These are phyloP conservation scores for Hygrocybe coccinea DNA, from an alignment of 768 basidiomycete species.

Conservation along the genomic window DNA sequence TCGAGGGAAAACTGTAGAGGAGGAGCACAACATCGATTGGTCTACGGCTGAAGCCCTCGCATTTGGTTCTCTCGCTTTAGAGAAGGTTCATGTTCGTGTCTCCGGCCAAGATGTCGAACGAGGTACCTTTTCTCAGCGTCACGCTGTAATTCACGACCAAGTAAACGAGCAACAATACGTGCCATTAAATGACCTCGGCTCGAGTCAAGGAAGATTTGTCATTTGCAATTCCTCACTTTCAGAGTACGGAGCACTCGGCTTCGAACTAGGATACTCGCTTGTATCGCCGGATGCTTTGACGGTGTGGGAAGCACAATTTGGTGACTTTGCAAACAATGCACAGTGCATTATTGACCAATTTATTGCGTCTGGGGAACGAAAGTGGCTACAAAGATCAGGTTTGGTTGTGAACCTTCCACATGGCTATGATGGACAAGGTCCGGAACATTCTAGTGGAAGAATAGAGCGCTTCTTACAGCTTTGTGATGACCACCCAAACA, in stretches of 20 bases:
- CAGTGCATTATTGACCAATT: slow-evolving; percentile 99
- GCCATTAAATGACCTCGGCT: slow-evolving; percentile 83
- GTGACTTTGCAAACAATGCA: slow-evolving; percentile 96
- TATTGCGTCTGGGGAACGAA: slow-evolving; percentile 93
- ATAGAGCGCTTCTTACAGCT: slow-evolving; percentile 96
- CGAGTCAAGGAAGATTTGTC: slow-evolving; percentile 87
- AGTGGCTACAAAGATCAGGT: slow-evolving; percentile 94
- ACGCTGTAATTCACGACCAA: slow-evolving; percentile 96
- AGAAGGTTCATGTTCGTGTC: slow-evolving; percentile 90
- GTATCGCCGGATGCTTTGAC: slow-evolving; percentile 90
- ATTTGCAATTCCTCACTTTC: slow-evolving; percentile 96
- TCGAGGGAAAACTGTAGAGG: slow-evolving; percentile 87
- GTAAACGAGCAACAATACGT: slow-evolving; percentile 84
- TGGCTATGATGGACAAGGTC: slow-evolving; percentile 97
- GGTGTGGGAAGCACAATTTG: slow-evolving; percentile 99
- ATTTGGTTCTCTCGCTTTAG: slow-evolving; percentile 87
- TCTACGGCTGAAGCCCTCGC: slow-evolving; percentile 97
- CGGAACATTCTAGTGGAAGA: slow-evolving; percentile 94
- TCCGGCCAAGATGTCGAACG: slow-evolving; percentile 99
- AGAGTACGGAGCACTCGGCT: slow-evolving; percentile 91
- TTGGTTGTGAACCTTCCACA: slow-evolving; percentile 87
- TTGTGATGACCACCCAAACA: slow-evolving; percentile 92
- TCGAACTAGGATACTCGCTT: slow-evolving; percentile 97
- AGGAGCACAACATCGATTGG: slow-evolving; percentile 94
- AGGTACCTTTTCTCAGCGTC: slow-evolving; percentile 97